Evolutionary conservation across 805 yeast species (phyloP).

Genomic region (Metschnikowia orientalis): DNA sequence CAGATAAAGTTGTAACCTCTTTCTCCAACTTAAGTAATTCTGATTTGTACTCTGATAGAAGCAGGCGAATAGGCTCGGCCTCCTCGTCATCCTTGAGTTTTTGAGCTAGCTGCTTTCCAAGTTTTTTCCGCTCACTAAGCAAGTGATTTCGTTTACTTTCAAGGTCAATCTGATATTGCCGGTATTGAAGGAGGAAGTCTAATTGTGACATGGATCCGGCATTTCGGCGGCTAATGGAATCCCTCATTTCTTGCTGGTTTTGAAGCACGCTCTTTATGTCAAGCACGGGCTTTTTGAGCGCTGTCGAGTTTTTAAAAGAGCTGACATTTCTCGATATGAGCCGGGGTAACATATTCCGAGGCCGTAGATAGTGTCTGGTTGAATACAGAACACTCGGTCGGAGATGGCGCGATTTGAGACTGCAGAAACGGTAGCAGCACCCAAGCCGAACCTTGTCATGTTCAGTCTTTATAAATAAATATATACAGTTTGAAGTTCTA

Average conservation of each 20-base stretch:
- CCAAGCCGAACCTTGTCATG: too few species aligned
- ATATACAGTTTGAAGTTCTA: too few species aligned
- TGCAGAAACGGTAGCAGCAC: background rate
- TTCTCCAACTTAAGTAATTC: conserved; percentile 26
- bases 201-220: conserved; percentile 19
- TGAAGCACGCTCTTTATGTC: conserved; percentile 14
- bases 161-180: conserved; percentile 23
- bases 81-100: conserved; percentile 11
- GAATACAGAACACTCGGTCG: background rate
- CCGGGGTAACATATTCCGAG: conserved; percentile 3
- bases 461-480: too few species aligned
- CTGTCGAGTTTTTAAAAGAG: conserved; percentile 17
- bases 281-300: conserved; percentile 14
- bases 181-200: conserved; percentile 23
- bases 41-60: conserved; percentile 23
- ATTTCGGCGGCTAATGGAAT: conserved; percentile 28
- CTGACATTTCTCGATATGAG: conserved; percentile 10
- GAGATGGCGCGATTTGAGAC: conserved; percentile 1
- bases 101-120: conserved; percentile 25
- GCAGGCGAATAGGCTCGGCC: conserved; percentile 10
- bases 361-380: too few species aligned
- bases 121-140: conserved; percentile 24
- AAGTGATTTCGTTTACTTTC: conserved; percentile 23
- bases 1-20: conserved; percentile 26
- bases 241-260: conserved; percentile 19